Evolutionary conservation across 306 rosid genomes (phyloP).

Genomic region (Chamaecrista fasciculata): DNA sequence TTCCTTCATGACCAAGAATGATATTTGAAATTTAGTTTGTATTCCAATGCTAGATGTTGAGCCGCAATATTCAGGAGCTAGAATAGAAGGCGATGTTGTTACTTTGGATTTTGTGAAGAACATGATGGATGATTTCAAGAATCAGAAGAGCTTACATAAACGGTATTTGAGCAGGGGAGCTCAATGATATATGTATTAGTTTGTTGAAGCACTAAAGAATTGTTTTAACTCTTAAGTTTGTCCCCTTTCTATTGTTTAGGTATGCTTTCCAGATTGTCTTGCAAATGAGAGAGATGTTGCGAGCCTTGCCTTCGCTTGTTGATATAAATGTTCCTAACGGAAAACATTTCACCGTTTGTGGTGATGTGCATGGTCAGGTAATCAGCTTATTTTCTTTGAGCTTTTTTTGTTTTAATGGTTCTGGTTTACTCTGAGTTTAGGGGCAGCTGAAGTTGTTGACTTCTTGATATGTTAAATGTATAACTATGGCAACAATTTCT

Average conservation of each 20-base stretch:
- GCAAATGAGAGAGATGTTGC: conserved; percentile 77
- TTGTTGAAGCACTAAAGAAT: conserved; percentile 23
- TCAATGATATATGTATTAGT: not conserved
- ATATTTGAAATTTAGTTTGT: conserved; percentile 24
- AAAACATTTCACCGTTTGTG: conserved; percentile 90
- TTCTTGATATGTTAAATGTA: not conserved
- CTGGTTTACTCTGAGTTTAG: conserved; percentile 7
- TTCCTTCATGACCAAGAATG: conserved; percentile 5
- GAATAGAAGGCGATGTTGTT: conserved; percentile 88
- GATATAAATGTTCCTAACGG: conserved; percentile 73
- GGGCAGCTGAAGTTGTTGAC: conserved; percentile 15
- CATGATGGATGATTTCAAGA: conserved; percentile 97
- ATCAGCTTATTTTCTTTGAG: conserved; percentile 22
- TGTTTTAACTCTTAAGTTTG: conserved; percentile 1
- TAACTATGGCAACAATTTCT: too few relatives aligned
- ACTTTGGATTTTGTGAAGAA: conserved; percentile 89
- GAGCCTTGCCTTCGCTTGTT: conserved; percentile 84
- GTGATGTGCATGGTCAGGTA: conserved; percentile 99
- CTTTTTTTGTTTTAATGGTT: conserved; percentile 9
- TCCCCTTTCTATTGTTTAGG: conserved; percentile 45
- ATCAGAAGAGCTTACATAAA: conserved; percentile 82
- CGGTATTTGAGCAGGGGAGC: conserved; percentile 50
- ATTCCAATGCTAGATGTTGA: conserved; percentile 68
- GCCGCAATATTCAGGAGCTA: conserved; percentile 87
- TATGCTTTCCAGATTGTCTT: conserved; percentile 92